Conservation (phyloP, 192 early-diverging fungal genomes). For the Paraglomus brasilianum region DNA sequence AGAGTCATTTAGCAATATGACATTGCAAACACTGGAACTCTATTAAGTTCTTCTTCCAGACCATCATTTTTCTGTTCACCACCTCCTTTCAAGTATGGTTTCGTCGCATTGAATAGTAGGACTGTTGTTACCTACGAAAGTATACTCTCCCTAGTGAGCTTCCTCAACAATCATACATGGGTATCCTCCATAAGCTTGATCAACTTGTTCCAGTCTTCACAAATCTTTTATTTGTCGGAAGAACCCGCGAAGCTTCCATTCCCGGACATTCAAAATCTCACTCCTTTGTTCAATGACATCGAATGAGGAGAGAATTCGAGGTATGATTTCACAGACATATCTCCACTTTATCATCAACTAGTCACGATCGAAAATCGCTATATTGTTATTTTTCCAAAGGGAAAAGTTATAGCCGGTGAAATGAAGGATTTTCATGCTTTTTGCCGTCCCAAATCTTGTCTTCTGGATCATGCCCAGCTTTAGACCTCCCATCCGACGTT, state of each 20-base stretch:
- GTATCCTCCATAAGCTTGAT: conserved; percentile 3
- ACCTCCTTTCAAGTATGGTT: too few species aligned
- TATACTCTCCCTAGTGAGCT: conserved; percentile 9
- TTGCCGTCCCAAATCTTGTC: background rate
- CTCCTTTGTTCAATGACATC: too few species aligned
- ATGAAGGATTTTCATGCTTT: too few species aligned
- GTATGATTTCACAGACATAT: too few species aligned
- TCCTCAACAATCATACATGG: conserved; percentile 8
- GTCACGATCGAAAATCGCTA: too few species aligned
- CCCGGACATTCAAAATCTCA: too few species aligned
- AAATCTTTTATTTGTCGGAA: conserved; percentile 8
- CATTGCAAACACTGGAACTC: conserved; percentile 4
- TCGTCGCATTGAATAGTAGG: too few species aligned
- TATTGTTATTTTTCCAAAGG: too few species aligned
- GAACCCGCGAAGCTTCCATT: conserved; percentile 11
- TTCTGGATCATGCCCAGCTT: background rate
- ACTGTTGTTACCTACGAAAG: too few species aligned
- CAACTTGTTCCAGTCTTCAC: conserved; percentile 16
- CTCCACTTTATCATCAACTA: background rate
- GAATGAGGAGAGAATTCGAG: too few species aligned
- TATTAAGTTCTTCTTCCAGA: conserved; percentile 7
- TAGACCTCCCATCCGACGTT: conserved; percentile 1
- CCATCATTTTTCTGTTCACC: conserved; percentile 1
- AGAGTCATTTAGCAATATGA: background rate
- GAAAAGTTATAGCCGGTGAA: too few species aligned